Base-by-base conservation (phyloP, 2,329 filamentous ascomycete species). In the Colletotrichum sp. region DNA sequence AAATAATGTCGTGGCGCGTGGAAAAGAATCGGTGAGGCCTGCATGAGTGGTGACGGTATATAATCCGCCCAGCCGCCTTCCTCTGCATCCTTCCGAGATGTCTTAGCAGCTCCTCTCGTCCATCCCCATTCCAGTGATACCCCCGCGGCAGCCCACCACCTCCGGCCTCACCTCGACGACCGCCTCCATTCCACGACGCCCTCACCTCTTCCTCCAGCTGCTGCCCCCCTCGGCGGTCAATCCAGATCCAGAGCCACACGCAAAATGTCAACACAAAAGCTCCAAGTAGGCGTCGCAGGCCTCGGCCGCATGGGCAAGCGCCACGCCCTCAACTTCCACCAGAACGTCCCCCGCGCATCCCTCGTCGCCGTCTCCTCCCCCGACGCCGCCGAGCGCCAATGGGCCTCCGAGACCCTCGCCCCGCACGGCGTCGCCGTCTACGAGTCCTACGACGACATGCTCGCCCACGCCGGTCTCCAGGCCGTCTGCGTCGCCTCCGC, bases 241-340 rank as follows among this genome's bases (percentile, higher is more conserved):
- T n/a, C 2, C 24, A 34, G n/a, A 67, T 34, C 8, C 18, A 30
- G 18, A 28, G 6, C 1, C 32, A 48, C 16, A 34, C 8, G 14
- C 1, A 34, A 3, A 63, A 78, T 81, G 81, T 24, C 71, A 26
- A 77, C 82, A 26, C 71, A 74, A 64, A 84, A 82, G 77, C 81
- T 88, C 71, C 83, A 86, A 77, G 82, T 90, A 77, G 88, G 83
- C 69, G 86, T 87, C 67, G 87, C 86, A 52, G 88, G 89, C 63
- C 87, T 90, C 65, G 88, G 89, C 36, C 87, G 89, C 78, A 90
- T 90, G 87, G 89, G 88, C 64, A 85, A 87, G 74, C 85, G 88
- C n/a, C 88, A 90, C 81, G 89, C 87, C 68, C 80, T 87, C 63
- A 89, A 88, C 78, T 86, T 89, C 73, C 82, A 89, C 65, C 81